A percentile compares a stretch with the other conserved stretches of the same genome.
These are phyloP conservation scores for Penicillium brasilianum DNA, from an alignment of 2,329 filamentous ascomycete species.

Conservation along the genomic window DNA sequence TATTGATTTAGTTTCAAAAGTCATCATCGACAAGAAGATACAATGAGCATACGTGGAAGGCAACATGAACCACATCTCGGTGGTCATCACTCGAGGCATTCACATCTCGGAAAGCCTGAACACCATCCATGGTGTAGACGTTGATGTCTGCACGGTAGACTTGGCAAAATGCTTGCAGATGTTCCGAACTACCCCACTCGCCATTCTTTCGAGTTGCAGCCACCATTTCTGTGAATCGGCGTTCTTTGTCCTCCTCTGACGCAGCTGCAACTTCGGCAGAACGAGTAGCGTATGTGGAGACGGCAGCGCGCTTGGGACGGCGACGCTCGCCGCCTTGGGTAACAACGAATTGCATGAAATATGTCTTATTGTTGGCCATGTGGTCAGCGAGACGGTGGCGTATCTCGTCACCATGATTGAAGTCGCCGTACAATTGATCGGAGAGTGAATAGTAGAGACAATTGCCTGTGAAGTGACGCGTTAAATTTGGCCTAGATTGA, in stretches of 20 bases:
- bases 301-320: conserved; percentile 59
- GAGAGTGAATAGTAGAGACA: conserved; percentile 72
- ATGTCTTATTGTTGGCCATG: conserved; percentile 63
- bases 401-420: conserved; percentile 62
- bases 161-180: conserved; percentile 69
- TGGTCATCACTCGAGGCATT: conserved; percentile 43
- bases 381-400: conserved; percentile 64
- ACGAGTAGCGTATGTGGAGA: conserved; percentile 52
- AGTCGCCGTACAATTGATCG: conserved; percentile 68
- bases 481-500: conserved; percentile 24
- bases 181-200: conserved; percentile 70
- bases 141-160: conserved; percentile 66
- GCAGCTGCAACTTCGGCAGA: conserved; percentile 49
- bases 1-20: conserved; percentile 18
- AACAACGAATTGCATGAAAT: conserved; percentile 68
- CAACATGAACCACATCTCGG: conserved; percentile 58
- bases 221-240: conserved; percentile 64
- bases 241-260: conserved; percentile 60
- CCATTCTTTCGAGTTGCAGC: conserved; percentile 64
- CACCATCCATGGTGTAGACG: conserved; percentile 57
- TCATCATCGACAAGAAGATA: conserved; percentile 1
- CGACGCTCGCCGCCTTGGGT: conserved; percentile 62
- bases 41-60: conserved; percentile 62
- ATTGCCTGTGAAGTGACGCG: conserved; percentile 59
- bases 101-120: conserved; percentile 53